Conservation (phyloP, 345 rosid species). For the Punica granatum region DNA sequence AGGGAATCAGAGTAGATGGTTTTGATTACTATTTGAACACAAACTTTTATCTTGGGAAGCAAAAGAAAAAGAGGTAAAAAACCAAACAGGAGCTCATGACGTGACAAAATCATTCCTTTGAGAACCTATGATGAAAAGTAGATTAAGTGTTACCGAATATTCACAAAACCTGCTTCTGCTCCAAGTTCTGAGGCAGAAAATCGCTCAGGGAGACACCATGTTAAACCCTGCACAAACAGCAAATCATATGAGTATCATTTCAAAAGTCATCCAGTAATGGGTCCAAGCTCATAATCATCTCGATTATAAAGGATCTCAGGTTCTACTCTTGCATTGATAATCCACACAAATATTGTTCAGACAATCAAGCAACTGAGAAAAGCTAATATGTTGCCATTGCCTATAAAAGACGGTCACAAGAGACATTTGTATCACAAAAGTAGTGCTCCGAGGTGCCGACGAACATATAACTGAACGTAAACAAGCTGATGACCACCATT, state of each 20-base stretch:
- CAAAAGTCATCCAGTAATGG: background rate
- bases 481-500: too few species aligned
- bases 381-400: background rate
- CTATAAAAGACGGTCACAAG: too few species aligned
- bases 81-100: background rate
- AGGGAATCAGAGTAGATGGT: too few species aligned
- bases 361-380: background rate
- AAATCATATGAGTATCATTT: conserved; percentile 10
- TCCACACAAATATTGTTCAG: background rate
- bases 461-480: too few species aligned
- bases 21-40: too few species aligned
- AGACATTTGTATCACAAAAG: too few species aligned
- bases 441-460: too few species aligned
- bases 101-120: background rate
- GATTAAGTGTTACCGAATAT: conserved; percentile 59
- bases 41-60: too few species aligned
- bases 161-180: conserved; percentile 95
- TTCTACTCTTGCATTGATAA: background rate
- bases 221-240: conserved; percentile 54
- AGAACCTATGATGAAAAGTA: background rate
- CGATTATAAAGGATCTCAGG: background rate
- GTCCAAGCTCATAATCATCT: background rate
- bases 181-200: conserved; percentile 78
- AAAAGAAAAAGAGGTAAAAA: too few species aligned
- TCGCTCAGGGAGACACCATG: conserved; percentile 85